A percentile compares a stretch with the other conserved stretches of the same genome.
These are phyloP conservation scores for Termitomyces heimii DNA, from an alignment of 768 basidiomycete genomes.

Conservation along the genomic window DNA sequence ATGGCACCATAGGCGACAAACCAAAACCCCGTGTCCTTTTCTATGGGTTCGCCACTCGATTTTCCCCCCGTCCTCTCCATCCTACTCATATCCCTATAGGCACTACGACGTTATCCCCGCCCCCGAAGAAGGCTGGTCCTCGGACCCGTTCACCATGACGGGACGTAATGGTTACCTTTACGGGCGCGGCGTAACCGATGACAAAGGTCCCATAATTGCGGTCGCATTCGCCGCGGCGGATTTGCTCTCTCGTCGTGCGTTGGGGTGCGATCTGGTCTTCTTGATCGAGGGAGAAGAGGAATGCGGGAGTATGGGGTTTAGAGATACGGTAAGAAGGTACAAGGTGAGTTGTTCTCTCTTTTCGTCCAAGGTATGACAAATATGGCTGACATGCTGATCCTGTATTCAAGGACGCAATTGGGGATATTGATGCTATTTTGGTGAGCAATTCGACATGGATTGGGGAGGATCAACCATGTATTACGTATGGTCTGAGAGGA, in stretches of 20 bases:
- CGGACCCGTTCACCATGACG: conserved; percentile 76
- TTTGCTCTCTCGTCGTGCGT: conserved; percentile 60
- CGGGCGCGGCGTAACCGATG: conserved; percentile 87
- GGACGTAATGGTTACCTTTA: conserved; percentile 88
- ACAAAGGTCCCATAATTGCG: conserved; percentile 94
- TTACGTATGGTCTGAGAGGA: conserved; percentile 92
- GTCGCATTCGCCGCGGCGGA: conserved; percentile 86
- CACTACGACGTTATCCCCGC: conserved; percentile 98
- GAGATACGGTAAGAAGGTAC: conserved; percentile 64
- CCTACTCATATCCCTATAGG: conserved; percentile 26
- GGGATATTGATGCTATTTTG: conserved; percentile 83
- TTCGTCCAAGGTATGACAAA: not conserved
- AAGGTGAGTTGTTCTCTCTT: conserved; percentile 42
- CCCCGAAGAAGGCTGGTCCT: conserved; percentile 65
- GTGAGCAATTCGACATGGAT: conserved; percentile 98
- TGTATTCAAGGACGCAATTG: conserved; percentile 61
- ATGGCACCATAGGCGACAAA: conserved; percentile 53
- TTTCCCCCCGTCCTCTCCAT: not conserved
- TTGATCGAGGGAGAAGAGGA: conserved; percentile 97
- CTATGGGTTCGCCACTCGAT: conserved; percentile 61
- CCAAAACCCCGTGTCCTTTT: conserved; percentile 76
- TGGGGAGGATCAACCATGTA: conserved; percentile 84
- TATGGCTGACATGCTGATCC: not conserved
- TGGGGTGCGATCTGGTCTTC: conserved; percentile 85
- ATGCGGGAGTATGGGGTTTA: conserved; percentile 85